Evolutionary conservation across 768 basidiomycete genomes (phyloP), one percentile per base, ranked within the genome.

Genomic region (Pisolithus marmoratus): DNA sequence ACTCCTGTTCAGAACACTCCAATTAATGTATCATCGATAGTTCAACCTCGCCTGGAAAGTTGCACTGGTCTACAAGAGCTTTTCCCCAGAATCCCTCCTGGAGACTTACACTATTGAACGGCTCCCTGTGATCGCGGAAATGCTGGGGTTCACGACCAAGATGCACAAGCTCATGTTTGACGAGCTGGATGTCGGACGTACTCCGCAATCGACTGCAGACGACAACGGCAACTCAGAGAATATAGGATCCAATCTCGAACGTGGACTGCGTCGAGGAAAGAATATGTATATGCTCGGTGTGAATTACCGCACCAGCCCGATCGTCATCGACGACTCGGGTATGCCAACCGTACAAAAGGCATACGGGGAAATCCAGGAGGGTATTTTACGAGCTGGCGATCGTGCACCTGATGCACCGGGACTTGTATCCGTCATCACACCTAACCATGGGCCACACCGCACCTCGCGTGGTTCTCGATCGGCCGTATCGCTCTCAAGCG

Each of bases 21-120:
- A 26, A 7, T 7, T 42, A 20, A 42, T n/a, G 19, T 11, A 26
- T 20, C 5, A 4, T 42, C 19, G n/a, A 42, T 41, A 75, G 69
- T 64, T 63, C 53, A 75, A 77, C 53, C 58, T 77, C 11, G 68
- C 59, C 2, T 74, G 73, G 75, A 75, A 75, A 54, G n/a, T 75
- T 29, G 64, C 73, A 8, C 63, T 73, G 14, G 72, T 72, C 12
- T 50, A 60, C 40, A 41, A 41, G 20, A n/a, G 40, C 20, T 41
- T 41, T 8, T 41, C n/a, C 40, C 20, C 40, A 4, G 11, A 55
- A 3, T 54, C 65, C 5, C 62, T 76, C 19, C 69, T 76, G 8
- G 55, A 66, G 31, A 65, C 70, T 1, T 75, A 77, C 53, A 61
- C 57, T 20, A 58, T 65, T 19, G 75, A 76, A 58, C 70, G 75